A percentile compares a stretch with the other conserved stretches of the same genome.
phyloP scores from a whole-genome alignment of 441 rosid species.

The Theobroma grandiflorum region DNA sequence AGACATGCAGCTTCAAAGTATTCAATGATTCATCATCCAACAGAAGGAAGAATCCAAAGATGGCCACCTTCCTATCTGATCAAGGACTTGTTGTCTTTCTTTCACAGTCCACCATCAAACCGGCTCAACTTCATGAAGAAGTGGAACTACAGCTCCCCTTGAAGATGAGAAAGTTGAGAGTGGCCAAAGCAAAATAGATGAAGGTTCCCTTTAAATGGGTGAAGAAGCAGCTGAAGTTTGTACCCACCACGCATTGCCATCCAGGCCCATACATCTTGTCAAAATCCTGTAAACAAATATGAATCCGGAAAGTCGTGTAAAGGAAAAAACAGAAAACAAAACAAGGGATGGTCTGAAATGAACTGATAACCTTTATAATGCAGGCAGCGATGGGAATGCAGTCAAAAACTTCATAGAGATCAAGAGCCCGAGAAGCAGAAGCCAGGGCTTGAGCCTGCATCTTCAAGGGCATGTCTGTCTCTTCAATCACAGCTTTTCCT shows the following conservation, averaged over 20 bases:
- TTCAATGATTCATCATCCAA: too few relatives aligned
- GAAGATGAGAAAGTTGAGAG: conserved; percentile 84
- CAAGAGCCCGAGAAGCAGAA: conserved; percentile 67
- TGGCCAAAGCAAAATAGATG: conserved; percentile 76
- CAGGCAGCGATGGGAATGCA: conserved; percentile 57
- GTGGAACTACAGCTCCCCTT: conserved; percentile 51
- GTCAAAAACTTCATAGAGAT: conserved; percentile 60
- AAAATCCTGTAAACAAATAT: conserved; percentile 56
- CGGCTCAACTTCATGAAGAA: background rate
- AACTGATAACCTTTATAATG: conserved; percentile 55
- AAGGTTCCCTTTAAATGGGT: conserved; percentile 81
- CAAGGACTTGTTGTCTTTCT: too few relatives aligned
- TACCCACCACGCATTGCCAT: conserved; percentile 96
- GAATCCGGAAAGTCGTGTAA: background rate
- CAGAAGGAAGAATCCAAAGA: too few relatives aligned
- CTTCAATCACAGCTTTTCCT: conserved; percentile 60
- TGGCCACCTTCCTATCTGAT: too few relatives aligned
- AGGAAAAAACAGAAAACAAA: background rate
- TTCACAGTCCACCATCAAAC: too few relatives aligned
- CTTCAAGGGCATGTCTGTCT: conserved; percentile 69
- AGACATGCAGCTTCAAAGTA: too few relatives aligned
- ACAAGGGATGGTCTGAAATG: too few relatives aligned
- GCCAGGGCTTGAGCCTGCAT: conserved; percentile 63
- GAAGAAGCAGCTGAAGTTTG: conserved; percentile 84
- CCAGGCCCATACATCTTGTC: conserved; percentile 73